Evolutionary conservation across 208 protist genomes (phyloP).

Genomic region (Trypanosoma avium): DNA sequence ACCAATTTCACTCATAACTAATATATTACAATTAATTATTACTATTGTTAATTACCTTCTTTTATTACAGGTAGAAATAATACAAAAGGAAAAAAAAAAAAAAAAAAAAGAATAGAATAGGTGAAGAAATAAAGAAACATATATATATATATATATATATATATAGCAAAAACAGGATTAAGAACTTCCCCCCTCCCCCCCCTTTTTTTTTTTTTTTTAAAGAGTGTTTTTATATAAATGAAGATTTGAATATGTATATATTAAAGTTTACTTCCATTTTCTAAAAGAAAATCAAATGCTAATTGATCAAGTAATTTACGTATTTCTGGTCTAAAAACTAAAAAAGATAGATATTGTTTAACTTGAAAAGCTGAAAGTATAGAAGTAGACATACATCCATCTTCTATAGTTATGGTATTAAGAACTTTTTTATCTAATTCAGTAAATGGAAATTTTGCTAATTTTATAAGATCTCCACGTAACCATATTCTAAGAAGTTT

Average conservation of each 20-base stretch:
- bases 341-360: slow-evolving; percentile 70
- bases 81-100: background rate
- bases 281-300: slow-evolving; percentile 16
- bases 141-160: background rate
- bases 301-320: slow-evolving; percentile 25
- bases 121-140: slow-evolving; percentile 1
- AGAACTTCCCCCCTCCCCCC: background rate
- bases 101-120: slow-evolving; percentile 1
- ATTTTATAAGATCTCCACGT: slow-evolving; percentile 30
- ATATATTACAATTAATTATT: background rate
- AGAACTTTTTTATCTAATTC: slow-evolving; percentile 75
- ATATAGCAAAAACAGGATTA: background rate
- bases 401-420: slow-evolving; percentile 64
- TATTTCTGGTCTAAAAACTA: slow-evolving; percentile 42
- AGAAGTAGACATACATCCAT: slow-evolving; percentile 47
- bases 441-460: slow-evolving; percentile 47
- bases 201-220: background rate
- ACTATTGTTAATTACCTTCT: background rate
- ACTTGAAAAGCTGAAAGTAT: slow-evolving; percentile 75
- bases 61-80: background rate
- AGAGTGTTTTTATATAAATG: background rate
- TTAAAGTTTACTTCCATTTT: slow-evolving; percentile 24
- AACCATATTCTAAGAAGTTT: slow-evolving; percentile 62
- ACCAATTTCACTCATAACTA: background rate
- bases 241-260: background rate